Percentiles rank a stretch among this genome's conserved stretches.
These are phyloP conservation scores for Phytopythium chamaehyphon DNA, from an alignment of 352 stramenopile species.

Conservation along the genomic window DNA sequence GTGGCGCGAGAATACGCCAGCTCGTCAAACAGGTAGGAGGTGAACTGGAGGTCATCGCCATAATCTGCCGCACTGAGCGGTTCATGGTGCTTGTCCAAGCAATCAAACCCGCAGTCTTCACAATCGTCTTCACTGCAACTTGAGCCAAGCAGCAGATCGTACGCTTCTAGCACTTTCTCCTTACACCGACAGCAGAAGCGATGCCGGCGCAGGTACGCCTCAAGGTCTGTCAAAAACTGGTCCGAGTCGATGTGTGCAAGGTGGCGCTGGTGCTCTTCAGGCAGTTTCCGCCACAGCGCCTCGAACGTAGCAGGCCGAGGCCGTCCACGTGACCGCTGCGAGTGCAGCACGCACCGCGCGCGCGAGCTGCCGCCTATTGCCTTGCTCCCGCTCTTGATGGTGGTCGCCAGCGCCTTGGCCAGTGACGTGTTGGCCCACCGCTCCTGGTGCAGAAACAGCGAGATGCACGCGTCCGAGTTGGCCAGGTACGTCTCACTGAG, in stretches of 20 bases:
- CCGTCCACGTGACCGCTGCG: slow-evolving; percentile 60
- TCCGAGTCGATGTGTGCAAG: slow-evolving; percentile 86
- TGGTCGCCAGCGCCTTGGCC: slow-evolving; percentile 28
- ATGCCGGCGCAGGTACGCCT: slow-evolving; percentile 80
- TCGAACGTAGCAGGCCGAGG: slow-evolving; percentile 75
- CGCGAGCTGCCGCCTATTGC: slow-evolving; percentile 27
- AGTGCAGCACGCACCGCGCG: slow-evolving; percentile 72
- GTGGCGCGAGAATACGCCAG: slow-evolving; percentile 77
- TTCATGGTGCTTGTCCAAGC: slow-evolving; percentile 70
- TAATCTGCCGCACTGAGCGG: slow-evolving; percentile 34
- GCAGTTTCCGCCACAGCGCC: slow-evolving; percentile 71
- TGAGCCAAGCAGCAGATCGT: slow-evolving; percentile 81
- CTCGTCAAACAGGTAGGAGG: slow-evolving; percentile 85
- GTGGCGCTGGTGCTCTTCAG: slow-evolving; percentile 73
- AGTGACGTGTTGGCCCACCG: slow-evolving; percentile 53
- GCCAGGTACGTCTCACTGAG: slow-evolving; percentile 65
- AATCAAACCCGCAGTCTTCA: slow-evolving; percentile 81
- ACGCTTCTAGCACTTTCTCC: slow-evolving; percentile 85
- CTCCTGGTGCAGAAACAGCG: slow-evolving; percentile 80
- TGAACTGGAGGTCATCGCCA: slow-evolving; percentile 81
- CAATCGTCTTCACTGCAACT: slow-evolving; percentile 85
- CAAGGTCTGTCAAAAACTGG: slow-evolving; percentile 81
- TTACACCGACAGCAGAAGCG: slow-evolving; percentile 87
- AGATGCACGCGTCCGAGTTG: slow-evolving; percentile 58
- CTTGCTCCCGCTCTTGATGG: slow-evolving; percentile 24